Evolutionary conservation across 2,329 filamentous ascomycete species (phyloP).

Genomic region (Ilyonectria destructans): DNA sequence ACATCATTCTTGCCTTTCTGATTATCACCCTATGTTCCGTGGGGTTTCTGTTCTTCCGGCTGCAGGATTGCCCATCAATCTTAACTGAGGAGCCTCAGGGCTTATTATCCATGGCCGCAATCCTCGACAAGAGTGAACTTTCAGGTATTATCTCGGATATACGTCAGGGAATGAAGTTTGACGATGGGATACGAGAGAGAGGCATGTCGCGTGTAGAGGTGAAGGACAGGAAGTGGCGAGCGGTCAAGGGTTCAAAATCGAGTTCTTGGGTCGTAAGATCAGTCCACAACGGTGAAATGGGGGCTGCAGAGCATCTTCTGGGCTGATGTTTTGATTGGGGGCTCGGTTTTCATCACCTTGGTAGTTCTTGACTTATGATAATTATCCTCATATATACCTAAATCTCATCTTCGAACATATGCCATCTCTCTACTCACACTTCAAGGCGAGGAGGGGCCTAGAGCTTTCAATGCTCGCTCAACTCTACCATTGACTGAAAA

Average conservation of each 20-base stretch:
- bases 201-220: slow-evolving; percentile 18
- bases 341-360: too few species aligned
- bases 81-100: slow-evolving; percentile 30
- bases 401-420: too few species aligned
- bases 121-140: slow-evolving; percentile 30
- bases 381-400: too few species aligned
- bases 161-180: slow-evolving; percentile 5
- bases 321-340: slow-evolving; percentile 23
- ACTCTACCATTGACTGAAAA: too few species aligned
- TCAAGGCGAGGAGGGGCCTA: too few species aligned
- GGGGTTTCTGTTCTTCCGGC: slow-evolving; percentile 8
- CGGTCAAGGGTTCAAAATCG: slow-evolving; percentile 1
- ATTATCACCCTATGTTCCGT: slow-evolving; percentile 15
- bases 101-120: slow-evolving; percentile 27
- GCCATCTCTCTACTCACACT: too few species aligned
- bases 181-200: slow-evolving; percentile 18
- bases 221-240: slow-evolving; percentile 26
- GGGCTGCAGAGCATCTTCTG: slow-evolving; percentile 16
- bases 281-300: neutral
- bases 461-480: too few species aligned
- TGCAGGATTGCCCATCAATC: slow-evolving; percentile 23
- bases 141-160: slow-evolving; percentile 12
- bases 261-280: slow-evolving; percentile 20
- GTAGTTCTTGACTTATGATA: too few species aligned
- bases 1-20: slow-evolving; percentile 27